A percentile compares a stretch with the other conserved stretches of the same genome.
Evolutionary conservation across 2,329 filamentous ascomycete genomes (phyloP).

Genomic region (Huntiella decipiens): DNA sequence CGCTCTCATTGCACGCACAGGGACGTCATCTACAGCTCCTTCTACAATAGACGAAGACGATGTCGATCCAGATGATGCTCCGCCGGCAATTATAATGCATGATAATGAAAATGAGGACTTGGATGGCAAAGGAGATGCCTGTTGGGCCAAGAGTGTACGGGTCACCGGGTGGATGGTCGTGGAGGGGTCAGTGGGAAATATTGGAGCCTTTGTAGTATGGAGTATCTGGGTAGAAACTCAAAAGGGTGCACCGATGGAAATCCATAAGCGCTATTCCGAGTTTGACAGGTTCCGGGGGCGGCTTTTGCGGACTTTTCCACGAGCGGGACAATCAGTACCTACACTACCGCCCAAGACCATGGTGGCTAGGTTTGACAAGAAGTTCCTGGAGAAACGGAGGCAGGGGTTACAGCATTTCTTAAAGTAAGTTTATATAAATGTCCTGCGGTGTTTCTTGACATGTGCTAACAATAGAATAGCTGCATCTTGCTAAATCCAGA

Average conservation of each 20-base stretch:
- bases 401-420: constrained; percentile 79
- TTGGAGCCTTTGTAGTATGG: constrained; percentile 91
- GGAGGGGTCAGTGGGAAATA: constrained; percentile 34
- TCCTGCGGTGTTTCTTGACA: background rate
- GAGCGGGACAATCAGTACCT: constrained; percentile 73
- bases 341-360: constrained; percentile 77
- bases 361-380: constrained; percentile 66
- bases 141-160: constrained; percentile 45
- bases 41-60: background rate
- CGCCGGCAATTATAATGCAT: constrained; percentile 38
- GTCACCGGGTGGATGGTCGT: constrained; percentile 38
- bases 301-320: constrained; percentile 63
- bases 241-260: constrained; percentile 43
- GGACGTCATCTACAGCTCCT: background rate
- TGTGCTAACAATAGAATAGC: constrained; percentile 25
- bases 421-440: constrained; percentile 40
- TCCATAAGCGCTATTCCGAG: constrained; percentile 70
- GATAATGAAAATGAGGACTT: constrained; percentile 39
- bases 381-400: constrained; percentile 70
- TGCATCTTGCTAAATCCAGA: constrained; percentile 86
- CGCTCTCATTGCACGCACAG: background rate
- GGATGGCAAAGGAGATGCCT: constrained; percentile 34
- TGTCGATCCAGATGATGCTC: constrained; percentile 7
- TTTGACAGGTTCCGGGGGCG: constrained; percentile 66
- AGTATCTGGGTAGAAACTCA: constrained; percentile 77